Conservation (phyloP, 2,329 filamentous ascomycete genomes). For the Ophiostoma novo-ulmi region DNA sequence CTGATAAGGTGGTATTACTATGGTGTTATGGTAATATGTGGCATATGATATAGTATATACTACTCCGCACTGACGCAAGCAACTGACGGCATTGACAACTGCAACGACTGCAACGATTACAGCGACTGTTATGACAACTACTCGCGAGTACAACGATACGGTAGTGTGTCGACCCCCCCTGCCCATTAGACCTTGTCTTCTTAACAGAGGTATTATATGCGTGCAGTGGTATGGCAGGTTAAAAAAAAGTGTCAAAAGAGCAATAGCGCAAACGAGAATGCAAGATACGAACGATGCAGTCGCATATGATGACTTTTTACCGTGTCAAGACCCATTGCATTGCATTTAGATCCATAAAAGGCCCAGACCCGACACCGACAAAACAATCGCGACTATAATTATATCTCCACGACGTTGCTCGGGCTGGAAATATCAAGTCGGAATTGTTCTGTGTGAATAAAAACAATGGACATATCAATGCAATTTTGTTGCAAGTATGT, state of each 20-base stretch:
- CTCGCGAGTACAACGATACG: not conserved
- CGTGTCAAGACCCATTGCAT: not conserved
- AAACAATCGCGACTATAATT: not conserved
- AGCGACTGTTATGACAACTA: not conserved
- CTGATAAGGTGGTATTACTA: not conserved
- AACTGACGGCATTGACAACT: not conserved
- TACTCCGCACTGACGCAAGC: conserved; percentile 13
- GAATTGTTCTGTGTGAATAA: not conserved
- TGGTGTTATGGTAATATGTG: not conserved
- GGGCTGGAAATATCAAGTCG: not conserved
- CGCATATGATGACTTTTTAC: not conserved
- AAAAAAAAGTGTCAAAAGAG: not conserved
- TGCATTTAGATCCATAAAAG: not conserved
- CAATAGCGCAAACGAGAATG: not conserved
- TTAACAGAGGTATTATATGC: not conserved
- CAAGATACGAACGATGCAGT: not conserved
- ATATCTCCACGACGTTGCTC: not conserved
- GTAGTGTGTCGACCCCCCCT: not conserved
- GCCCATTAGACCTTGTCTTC: not conserved
- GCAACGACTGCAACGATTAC: not conserved
- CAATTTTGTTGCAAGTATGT: not conserved
- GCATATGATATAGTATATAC: not conserved
- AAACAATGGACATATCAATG: not conserved
- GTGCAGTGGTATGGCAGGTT: not conserved
- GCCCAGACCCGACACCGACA: not conserved